Conservation (phyloP, 2,329 filamentous ascomycete genomes). For the Pseudogymnoascus sp. region DNA sequence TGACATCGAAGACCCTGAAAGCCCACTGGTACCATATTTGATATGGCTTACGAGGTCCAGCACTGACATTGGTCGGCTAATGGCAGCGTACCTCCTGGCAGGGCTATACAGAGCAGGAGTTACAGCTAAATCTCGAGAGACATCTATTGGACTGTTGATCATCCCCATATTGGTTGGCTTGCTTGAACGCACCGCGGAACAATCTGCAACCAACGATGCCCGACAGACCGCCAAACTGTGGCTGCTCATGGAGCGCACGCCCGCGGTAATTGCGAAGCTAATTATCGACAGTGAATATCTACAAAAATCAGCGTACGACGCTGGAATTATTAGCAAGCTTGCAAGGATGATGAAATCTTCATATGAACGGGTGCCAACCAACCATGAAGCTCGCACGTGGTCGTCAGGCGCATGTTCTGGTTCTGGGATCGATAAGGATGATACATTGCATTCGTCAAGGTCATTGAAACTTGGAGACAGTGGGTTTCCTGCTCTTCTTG, state of each 20-base stretch:
- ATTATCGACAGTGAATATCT: constrained; percentile 71
- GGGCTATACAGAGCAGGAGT: constrained; percentile 63
- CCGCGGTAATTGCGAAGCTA: constrained; percentile 68
- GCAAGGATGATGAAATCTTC: constrained; percentile 58
- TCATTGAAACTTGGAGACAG: constrained; percentile 47
- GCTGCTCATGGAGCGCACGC: constrained; percentile 60
- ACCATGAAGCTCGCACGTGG: constrained; percentile 46
- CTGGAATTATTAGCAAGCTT: constrained; percentile 52
- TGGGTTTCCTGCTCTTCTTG: constrained; percentile 53
- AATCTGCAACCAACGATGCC: constrained; percentile 32
- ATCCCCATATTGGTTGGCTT: constrained; percentile 63
- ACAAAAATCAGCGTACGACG: constrained; percentile 75
- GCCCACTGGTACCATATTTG: constrained; percentile 65
- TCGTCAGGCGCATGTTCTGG: constrained; percentile 28
- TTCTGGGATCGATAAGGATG: neutral
- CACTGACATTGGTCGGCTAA: constrained; percentile 52
- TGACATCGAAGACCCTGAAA: constrained; percentile 55
- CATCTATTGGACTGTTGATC: constrained; percentile 57
- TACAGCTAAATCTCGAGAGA: constrained; percentile 55
- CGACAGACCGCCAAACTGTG: constrained; percentile 37
- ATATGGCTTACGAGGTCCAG: constrained; percentile 55
- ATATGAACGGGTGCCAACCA: constrained; percentile 49
- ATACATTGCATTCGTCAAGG: constrained; percentile 16
- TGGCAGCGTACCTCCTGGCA: constrained; percentile 62
- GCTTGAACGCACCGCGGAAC: constrained; percentile 42